phyloP scores from a whole-genome alignment of 768 basidiomycete genomes.

The Phanerochaete sordida region DNA sequence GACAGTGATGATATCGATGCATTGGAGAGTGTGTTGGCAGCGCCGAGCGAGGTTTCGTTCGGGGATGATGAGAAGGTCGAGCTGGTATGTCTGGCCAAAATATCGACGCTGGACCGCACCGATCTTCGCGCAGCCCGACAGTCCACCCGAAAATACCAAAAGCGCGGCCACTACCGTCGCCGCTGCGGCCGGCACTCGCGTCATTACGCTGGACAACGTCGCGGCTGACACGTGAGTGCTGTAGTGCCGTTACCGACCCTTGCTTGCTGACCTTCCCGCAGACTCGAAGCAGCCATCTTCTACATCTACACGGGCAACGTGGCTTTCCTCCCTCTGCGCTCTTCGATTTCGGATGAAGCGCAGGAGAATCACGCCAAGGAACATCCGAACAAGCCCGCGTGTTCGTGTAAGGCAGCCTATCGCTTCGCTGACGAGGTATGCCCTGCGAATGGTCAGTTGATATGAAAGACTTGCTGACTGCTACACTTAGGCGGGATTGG shows the following conservation, averaged over 20 bases:
- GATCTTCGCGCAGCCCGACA: no score
- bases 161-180: no score
- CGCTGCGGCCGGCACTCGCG: no score
- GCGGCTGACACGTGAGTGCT: neutral
- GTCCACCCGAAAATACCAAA: no score
- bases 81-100: no score
- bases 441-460: neutral
- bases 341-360: neutral
- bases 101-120: no score
- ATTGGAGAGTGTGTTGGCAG: neutral
- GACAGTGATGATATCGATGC: neutral
- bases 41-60: conserved; percentile 3
- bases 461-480: neutral
- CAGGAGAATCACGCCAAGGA: neutral
- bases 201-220: no score
- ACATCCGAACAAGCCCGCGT: neutral
- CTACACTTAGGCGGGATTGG: neutral
- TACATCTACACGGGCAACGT: neutral
- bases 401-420: conserved; percentile 5
- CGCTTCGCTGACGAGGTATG: conserved; percentile 2
- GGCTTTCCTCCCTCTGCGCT: neutral
- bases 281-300: neutral
- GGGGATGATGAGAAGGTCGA: neutral
- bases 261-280: neutral
- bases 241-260: neutral